Evolutionary conservation across 306 rosid genomes (phyloP).

Genomic region (Medicago ruthenica): DNA sequence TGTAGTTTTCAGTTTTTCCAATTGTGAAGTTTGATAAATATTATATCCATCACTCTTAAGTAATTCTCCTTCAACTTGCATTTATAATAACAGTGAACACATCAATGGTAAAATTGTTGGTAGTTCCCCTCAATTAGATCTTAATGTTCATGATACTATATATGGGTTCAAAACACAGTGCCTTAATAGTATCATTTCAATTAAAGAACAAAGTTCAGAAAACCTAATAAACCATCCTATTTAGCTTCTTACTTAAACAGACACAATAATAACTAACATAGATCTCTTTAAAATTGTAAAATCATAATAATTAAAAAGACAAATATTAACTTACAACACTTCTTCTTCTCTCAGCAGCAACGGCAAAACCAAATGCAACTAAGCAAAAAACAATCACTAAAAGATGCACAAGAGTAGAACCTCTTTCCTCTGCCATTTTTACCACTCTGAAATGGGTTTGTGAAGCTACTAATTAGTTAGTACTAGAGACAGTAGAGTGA

Average conservation of each 20-base stretch:
- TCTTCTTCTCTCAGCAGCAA: slow-evolving; percentile 93
- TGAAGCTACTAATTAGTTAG: not conserved
- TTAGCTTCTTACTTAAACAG: not conserved
- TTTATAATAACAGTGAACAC: no score
- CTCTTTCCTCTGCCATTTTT: slow-evolving; percentile 82
- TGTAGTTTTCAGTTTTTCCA: no score
- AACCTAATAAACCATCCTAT: not conserved
- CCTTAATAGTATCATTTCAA: not conserved
- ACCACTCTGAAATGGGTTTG: slow-evolving; percentile 9
- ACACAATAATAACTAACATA: slow-evolving; percentile 2
- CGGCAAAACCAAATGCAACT: slow-evolving; percentile 94
- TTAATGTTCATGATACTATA: no score
- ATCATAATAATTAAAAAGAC: not conserved
- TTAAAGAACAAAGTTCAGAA: slow-evolving; percentile 15
- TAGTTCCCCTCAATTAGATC: no score
- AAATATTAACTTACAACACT: slow-evolving; percentile 62
- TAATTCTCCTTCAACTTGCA: no score
- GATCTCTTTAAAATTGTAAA: slow-evolving; percentile 10
- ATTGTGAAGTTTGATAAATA: no score
- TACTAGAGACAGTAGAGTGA: not conserved
- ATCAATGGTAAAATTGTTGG: no score
- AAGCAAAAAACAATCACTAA: slow-evolving; percentile 70
- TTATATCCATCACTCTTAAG: no score
- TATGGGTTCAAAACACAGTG: not conserved
- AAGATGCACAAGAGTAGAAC: slow-evolving; percentile 83